Evolutionary conservation across 1,284 basidiomycete species (phyloP).

Genomic region (Sporisorium graminicola): DNA sequence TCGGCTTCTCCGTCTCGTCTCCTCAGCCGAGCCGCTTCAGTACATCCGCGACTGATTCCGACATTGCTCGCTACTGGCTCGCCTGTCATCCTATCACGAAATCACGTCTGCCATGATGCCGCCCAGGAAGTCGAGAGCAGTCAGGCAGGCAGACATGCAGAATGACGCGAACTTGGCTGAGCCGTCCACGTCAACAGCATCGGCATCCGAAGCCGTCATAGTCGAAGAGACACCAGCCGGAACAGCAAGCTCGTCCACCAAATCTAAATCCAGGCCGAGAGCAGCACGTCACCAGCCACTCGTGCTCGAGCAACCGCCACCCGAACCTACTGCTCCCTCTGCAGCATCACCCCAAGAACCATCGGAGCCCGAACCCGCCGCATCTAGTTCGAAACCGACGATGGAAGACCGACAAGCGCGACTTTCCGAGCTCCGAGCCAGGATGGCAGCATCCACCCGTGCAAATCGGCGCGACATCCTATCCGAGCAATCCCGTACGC

Average conservation of each 20-base stretch:
- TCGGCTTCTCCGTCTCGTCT: conserved; percentile 2
- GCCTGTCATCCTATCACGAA: no score
- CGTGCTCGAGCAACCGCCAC: neutral
- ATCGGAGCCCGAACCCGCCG: neutral
- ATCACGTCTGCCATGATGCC: no score
- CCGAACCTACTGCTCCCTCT: neutral
- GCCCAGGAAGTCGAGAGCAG: conserved; percentile 31
- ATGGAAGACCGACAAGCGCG: conserved; percentile 41
- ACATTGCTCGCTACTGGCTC: no score
- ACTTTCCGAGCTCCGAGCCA: conserved; percentile 27
- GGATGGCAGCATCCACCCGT: conserved; percentile 50
- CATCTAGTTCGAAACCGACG: conserved; percentile 13
- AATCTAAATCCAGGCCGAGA: conserved; percentile 25
- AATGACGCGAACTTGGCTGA: neutral
- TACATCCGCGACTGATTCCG: neutral
- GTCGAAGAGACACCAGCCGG: neutral
- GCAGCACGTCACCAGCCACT: conserved; percentile 32
- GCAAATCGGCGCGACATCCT: conserved; percentile 62
- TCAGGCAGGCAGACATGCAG: conserved; percentile 14
- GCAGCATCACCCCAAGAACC: neutral
- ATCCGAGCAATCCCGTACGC: conserved; percentile 47
- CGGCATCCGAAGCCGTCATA: neutral
- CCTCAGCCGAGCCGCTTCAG: no score
- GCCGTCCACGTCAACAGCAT: neutral
- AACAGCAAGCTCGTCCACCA: neutral